These are phyloP conservation scores for Talaromyces sp. DNA, from an alignment of 2,329 filamentous ascomycete genomes.

Conservation along the genomic window DNA sequence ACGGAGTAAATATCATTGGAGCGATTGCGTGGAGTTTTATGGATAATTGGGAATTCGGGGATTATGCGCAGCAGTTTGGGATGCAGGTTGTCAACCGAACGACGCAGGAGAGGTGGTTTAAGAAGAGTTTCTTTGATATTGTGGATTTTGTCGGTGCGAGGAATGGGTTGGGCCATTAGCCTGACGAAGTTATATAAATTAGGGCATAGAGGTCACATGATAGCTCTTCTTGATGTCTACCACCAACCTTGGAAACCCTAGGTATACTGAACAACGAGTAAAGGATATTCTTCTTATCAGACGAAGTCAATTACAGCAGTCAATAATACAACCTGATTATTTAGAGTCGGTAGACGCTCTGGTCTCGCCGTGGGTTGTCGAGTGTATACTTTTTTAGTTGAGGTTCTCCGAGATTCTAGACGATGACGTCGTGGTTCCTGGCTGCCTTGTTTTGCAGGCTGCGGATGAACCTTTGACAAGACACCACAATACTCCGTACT, in stretches of 20 bases:
- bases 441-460: conserved; percentile 2
- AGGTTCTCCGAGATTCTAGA: background rate
- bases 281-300: too few species aligned
- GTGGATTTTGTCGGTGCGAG: conserved; percentile 50
- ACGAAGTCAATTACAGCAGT: too few species aligned
- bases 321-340: background rate
- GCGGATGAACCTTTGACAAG: background rate
- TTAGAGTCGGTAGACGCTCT: background rate
- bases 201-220: background rate
- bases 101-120: conserved; percentile 52
- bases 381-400: background rate
- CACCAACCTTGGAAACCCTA: too few species aligned
- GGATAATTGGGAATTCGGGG: conserved; percentile 59
- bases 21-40: conserved; percentile 55
- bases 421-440: conserved; percentile 1
- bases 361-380: background rate
- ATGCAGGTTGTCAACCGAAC: conserved; percentile 58
- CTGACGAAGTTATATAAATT: background rate
- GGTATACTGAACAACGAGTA: too few species aligned
- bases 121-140: conserved; percentile 60
- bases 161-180: conserved; percentile 9
- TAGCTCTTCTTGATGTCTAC: background rate
- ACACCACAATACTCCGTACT: background rate
- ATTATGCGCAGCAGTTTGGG: conserved; percentile 53
- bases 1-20: conserved; percentile 56